A percentile compares a stretch with the other conserved stretches of the same genome.
phyloP scores from a whole-genome alignment of 2,329 filamentous ascomycete genomes.

The Fusarium sp. region DNA sequence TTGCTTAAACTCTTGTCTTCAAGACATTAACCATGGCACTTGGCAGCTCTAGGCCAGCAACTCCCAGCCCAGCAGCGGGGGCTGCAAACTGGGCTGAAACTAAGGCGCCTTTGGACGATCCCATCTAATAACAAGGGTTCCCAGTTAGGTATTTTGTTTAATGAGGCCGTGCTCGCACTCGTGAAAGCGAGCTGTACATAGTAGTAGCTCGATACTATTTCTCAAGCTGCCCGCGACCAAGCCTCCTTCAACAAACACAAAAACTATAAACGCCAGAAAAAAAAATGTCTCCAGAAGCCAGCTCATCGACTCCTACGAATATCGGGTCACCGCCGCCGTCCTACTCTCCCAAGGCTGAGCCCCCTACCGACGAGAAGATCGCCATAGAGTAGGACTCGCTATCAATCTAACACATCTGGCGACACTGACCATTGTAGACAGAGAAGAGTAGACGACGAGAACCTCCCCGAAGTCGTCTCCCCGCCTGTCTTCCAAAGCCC shows the following conservation, averaged over 20 bases:
- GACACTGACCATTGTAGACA: slow-evolving; percentile 9
- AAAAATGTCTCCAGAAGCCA: slow-evolving; percentile 25
- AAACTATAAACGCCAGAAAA: slow-evolving; percentile 5
- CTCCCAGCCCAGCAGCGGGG: neutral
- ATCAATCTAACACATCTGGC: neutral
- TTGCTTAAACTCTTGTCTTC: neutral
- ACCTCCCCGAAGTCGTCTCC: slow-evolving; percentile 43
- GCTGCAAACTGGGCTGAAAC: slow-evolving; percentile 14
- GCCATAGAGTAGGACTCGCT: slow-evolving; percentile 19
- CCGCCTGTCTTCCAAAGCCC: neutral
- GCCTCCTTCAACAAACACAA: neutral
- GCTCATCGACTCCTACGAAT: slow-evolving; percentile 5
- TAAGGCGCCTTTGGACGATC: neutral
- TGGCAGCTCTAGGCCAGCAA: neutral
- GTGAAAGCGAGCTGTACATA: neutral
- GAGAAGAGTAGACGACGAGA: slow-evolving; percentile 30
- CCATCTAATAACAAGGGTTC: slow-evolving; percentile 1
- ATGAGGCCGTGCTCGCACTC: slow-evolving; percentile 6
- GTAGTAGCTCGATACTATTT: neutral
- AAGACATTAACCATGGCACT: neutral
- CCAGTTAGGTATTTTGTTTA: slow-evolving; percentile 9
- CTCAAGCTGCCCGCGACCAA: neutral
- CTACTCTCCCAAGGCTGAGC: slow-evolving; percentile 21
- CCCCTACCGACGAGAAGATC: slow-evolving; percentile 37
- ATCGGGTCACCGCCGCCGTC: slow-evolving; percentile 40